Evolutionary conservation across 352 stramenopile species (phyloP).

Genomic region (Blastocystis sp.): DNA sequence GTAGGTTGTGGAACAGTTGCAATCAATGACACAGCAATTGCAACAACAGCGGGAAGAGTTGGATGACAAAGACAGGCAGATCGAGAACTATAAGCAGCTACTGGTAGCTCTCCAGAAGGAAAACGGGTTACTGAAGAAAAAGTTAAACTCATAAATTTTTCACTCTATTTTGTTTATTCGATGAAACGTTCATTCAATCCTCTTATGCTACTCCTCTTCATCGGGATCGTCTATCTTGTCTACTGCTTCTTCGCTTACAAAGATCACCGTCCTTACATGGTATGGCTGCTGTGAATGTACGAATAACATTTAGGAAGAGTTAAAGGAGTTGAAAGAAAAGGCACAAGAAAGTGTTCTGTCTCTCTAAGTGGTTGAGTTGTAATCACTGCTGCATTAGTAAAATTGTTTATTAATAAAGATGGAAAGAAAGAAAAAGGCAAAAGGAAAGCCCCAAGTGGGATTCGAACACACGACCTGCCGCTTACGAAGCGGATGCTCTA

Average conservation of each 20-base stretch:
- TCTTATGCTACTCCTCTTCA: conserved; percentile 5
- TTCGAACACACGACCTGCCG: conserved; percentile 61
- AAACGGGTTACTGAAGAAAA: conserved; percentile 3
- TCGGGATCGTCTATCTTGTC: not conserved
- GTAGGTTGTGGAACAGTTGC: not conserved
- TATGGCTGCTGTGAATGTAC: not conserved
- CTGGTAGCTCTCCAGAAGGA: not conserved
- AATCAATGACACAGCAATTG: not conserved
- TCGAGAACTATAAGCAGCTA: conserved; percentile 21
- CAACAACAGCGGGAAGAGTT: not conserved
- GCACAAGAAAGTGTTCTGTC: not conserved
- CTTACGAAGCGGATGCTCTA: conserved; percentile 61
- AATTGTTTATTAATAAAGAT: not conserved
- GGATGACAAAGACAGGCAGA: not conserved
- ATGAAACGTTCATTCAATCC: conserved; percentile 57
- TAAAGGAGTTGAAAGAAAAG: not conserved
- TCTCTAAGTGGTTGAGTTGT: not conserved
- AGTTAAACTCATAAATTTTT: not conserved
- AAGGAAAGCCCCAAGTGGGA: conserved; percentile 57
- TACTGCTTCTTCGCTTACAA: not conserved
- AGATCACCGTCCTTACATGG: not conserved
- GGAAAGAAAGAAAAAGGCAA: not conserved
- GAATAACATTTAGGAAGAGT: not conserved
- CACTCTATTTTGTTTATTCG: not conserved
- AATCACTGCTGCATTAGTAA: not conserved